Percentiles rank a stretch among this genome's conserved stretches.
Conservation (phyloP, 1,284 basidiomycete genomes). For the Heterobasidion parviporum region DNA sequence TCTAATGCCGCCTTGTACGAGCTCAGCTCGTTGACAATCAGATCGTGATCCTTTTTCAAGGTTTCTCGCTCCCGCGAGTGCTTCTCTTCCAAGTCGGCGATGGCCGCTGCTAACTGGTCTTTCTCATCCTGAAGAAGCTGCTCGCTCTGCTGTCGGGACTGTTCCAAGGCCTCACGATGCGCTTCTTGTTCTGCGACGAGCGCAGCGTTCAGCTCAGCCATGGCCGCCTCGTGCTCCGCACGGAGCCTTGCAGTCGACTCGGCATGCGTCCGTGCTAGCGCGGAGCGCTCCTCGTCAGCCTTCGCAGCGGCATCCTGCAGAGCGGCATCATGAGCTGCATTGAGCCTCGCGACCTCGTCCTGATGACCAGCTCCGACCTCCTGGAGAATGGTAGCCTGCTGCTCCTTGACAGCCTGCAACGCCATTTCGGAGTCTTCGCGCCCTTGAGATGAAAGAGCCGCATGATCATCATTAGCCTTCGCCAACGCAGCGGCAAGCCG, state of each 20-base stretch:
- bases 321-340: slow-evolving; percentile 33
- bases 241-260: slow-evolving; percentile 32
- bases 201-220: slow-evolving; percentile 10
- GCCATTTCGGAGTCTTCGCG: slow-evolving; percentile 44
- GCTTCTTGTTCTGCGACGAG: slow-evolving; percentile 10
- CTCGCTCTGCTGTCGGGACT: slow-evolving; percentile 13
- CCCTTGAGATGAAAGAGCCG: slow-evolving; percentile 27
- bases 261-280: slow-evolving; percentile 27
- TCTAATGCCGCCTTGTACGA: slow-evolving; percentile 52
- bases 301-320: slow-evolving; percentile 19
- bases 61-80: slow-evolving; percentile 34
- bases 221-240: slow-evolving; percentile 7
- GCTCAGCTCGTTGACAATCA: slow-evolving; percentile 53
- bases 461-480: slow-evolving; percentile 37
- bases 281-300: slow-evolving; percentile 18
- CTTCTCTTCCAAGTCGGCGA: slow-evolving; percentile 26
- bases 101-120: slow-evolving; percentile 19
- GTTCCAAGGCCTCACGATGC: slow-evolving; percentile 18
- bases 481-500: slow-evolving; percentile 35
- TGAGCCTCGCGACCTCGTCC: slow-evolving; percentile 39
- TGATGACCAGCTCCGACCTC: slow-evolving; percentile 49
- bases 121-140: slow-evolving; percentile 24
- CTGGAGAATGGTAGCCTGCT: slow-evolving; percentile 45
- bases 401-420: slow-evolving; percentile 41
- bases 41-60: slow-evolving; percentile 43